Evolutionary conservation across 208 protist species (phyloP).

Genomic region (Wallacemonas sp.): DNA sequence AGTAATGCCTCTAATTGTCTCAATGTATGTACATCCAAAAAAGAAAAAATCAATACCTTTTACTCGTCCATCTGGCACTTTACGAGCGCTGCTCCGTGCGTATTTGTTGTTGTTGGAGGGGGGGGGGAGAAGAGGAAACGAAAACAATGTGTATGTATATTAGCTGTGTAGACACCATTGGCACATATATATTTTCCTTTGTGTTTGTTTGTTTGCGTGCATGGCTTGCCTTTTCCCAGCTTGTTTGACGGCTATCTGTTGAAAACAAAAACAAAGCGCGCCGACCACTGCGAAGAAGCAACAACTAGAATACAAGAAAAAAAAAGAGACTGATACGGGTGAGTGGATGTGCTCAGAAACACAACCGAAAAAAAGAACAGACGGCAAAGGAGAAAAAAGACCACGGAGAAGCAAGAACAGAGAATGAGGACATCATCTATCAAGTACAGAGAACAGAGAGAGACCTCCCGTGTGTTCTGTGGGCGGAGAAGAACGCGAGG

Average conservation of each 20-base stretch:
- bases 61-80: neutral
- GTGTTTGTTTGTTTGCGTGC: neutral
- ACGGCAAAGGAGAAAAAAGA: conserved; percentile 11
- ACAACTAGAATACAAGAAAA: neutral
- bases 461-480: too few species aligned
- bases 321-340: neutral
- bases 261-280: too few species aligned
- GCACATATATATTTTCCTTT: too few species aligned
- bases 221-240: neutral
- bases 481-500: too few species aligned
- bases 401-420: conserved; percentile 14
- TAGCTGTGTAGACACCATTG: too few species aligned
- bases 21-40: neutral
- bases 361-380: neutral
- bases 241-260: too few species aligned
- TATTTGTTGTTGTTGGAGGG: neutral
- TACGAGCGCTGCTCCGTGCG: neutral
- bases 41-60: neutral
- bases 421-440: too few species aligned
- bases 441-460: too few species aligned
- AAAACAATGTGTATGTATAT: neutral
- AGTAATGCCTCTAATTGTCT: too few species aligned
- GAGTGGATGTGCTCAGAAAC: neutral
- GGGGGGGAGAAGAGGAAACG: neutral
- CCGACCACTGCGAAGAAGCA: neutral